Conservation (phyloP, 192 early-diverging fungal species). For the Podila minutissima region DNA sequence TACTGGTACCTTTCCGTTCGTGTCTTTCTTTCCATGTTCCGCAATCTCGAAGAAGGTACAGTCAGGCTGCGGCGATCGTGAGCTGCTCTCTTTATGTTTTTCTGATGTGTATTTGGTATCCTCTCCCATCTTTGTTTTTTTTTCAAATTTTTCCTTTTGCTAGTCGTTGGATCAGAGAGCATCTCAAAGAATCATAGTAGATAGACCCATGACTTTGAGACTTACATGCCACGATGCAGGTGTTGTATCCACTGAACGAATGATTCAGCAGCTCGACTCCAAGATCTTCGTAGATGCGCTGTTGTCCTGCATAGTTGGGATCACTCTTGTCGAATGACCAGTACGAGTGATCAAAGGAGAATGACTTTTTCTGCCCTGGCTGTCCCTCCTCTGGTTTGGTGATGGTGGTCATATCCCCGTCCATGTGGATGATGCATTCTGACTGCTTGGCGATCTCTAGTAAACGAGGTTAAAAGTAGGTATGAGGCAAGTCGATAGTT, state of each 20-base stretch:
- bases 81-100: not conserved
- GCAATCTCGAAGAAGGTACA: not conserved
- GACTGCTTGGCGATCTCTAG: conserved; percentile 71
- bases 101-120: not conserved
- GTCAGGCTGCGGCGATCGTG: conserved; percentile 4
- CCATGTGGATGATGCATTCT: conserved; percentile 75
- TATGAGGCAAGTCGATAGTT: not conserved
- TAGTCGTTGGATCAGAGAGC: not conserved
- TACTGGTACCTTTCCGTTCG: not conserved
- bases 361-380: conserved; percentile 64
- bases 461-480: not conserved
- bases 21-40: conserved; percentile 1
- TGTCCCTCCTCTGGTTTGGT: conserved; percentile 59
- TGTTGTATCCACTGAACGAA: conserved; percentile 91
- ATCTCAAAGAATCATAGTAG: conserved; percentile 2
- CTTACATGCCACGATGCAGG: conserved; percentile 93
- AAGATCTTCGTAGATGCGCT: conserved; percentile 78
- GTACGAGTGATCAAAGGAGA: conserved; percentile 92
- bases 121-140: not conserved
- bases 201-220: conserved; percentile 8
- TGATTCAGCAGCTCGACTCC: conserved; percentile 84
- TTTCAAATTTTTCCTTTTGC: not conserved
- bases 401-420: conserved; percentile 76
- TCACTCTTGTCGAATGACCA: conserved; percentile 80
- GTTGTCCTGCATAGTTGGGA: conserved; percentile 75